A percentile compares a stretch with the other conserved stretches of the same genome.
These are phyloP conservation scores for Crithidia acanthocephali DNA, from an alignment of 208 protist genomes.

Conservation along the genomic window DNA sequence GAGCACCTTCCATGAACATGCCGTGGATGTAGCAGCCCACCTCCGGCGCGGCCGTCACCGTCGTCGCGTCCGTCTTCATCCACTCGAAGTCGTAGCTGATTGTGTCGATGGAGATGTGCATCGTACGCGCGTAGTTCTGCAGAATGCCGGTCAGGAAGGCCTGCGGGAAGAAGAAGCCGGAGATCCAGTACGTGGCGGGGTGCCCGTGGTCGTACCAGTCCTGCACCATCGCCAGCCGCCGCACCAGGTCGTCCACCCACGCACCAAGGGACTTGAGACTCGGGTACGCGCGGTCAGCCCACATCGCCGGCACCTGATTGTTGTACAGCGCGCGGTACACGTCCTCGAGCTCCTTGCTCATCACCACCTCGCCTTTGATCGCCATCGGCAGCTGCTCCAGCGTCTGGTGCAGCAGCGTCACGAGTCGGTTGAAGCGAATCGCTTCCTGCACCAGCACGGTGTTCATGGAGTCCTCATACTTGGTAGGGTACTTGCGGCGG, in stretches of 20 bases:
- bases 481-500: constrained; percentile 91
- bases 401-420: constrained; percentile 79
- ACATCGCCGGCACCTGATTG: constrained; percentile 95
- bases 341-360: constrained; percentile 96
- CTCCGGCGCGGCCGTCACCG: constrained; percentile 57
- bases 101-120: constrained; percentile 95
- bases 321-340: constrained; percentile 95
- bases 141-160: constrained; percentile 94
- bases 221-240: constrained; percentile 93
- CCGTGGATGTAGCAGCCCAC: constrained; percentile 95
- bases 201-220: constrained; percentile 95
- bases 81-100: constrained; percentile 94
- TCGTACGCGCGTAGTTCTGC: constrained; percentile 95
- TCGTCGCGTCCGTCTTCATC: constrained; percentile 46
- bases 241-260: constrained; percentile 95
- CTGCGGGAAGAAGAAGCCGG: constrained; percentile 98
- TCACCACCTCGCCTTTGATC: constrained; percentile 98
- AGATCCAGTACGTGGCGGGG: constrained; percentile 95
- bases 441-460: constrained; percentile 98
- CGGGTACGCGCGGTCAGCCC: constrained; percentile 93
- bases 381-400: constrained; percentile 90
- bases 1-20: constrained; percentile 96
- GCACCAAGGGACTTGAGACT: constrained; percentile 94
- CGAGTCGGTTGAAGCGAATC: constrained; percentile 96
- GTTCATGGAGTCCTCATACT: constrained; percentile 99